Evolutionary conservation across 768 basidiomycete species (phyloP), one percentile per base, ranked within the genome.

Genomic region (Suillus ampliporus): DNA sequence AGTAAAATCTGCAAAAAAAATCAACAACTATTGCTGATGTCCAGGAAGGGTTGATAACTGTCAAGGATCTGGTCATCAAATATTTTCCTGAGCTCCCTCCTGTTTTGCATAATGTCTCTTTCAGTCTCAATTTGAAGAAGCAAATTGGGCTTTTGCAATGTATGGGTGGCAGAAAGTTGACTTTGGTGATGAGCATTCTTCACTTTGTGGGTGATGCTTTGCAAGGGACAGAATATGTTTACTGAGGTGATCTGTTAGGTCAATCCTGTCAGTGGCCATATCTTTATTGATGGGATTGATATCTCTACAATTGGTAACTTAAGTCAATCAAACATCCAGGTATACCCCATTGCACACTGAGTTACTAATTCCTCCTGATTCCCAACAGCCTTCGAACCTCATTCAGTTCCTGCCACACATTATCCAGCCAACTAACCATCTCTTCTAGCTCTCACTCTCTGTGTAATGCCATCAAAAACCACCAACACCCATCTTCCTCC

Each of bases 251-350:
- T 59, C 19, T 38, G 50, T 34, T 61, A 89, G 87, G 86, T 89
- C 19, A 94, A 97, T 70, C 93, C 95, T 1, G 77, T 82, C 3
- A 79, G 78, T 17, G 95, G 95, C 0, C 82, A 82, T 26, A 94
- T 97, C 57, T 35, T 91, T 50, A 88, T 97, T 21, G 95, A 95
- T 65, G 95, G 94, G 5, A 89, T 96, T 62, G 94, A 96, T 69
- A 93, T 95, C 57, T 89, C 89, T 1, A 88, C 79, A 4, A 95
- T 97, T 61, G 94, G 94, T 14, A n/a, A n/a, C n/a, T n/a, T n/a
- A n/a, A n/a, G n/a, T n/a, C n/a, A n/a, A n/a, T n/a, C n/a, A n/a
- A n/a, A n/a, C n/a, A n/a, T n/a, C n/a, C n/a, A n/a, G n/a, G n/a
- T n/a, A n/a, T n/a, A n/a, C n/a, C n/a, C n/a, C n/a, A n/a, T n/a